Evolutionary conservation across 805 yeast species (phyloP), one percentile per base, ranked within the genome.

Genomic region (Yamadazyma takamatsuzukensis): DNA sequence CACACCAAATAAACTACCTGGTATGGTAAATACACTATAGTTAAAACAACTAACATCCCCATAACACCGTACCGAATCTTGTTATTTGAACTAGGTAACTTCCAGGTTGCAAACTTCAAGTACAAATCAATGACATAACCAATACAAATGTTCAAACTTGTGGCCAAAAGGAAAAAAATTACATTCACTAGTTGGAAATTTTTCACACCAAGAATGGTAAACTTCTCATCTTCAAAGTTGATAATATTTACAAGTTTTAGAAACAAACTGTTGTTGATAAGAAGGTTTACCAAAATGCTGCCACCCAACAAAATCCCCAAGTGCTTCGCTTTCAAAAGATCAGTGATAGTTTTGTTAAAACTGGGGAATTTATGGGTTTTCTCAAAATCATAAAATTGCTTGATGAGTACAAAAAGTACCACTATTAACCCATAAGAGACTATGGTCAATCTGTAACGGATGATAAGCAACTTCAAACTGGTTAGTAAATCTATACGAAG

Each of bases 371-470:
- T 52, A 6, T 46, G 46, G 3, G 48, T 43, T 21, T 56, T 40
- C 32, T 62, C 50, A 47, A 68, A 80, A 13, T 48, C 44, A 21
- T 47, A 46, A 32, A 82, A 61, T 52, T 89, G 97, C 14, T 76
- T 46, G 2, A 73, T 46, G 27, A 82, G 43, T 0, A 74, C 71
- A 12, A 76, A 36, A 0, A 76, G 56, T 1, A 80, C 68, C 12
- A 83, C 61, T 24, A 77, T 74, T 1, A 81, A 64, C 3, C 95
- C 88, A 33, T 83, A 70, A 1, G 88, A 70, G 4, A 84, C 80
- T 25, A 83, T 61, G 1, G 84, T 76, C 10, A 90, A 68, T 48
- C 98, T 70, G 55, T 83, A 90, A 35, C 95, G 68, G 44, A 88
- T 64, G 4, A 84, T 80, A 29, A 89, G 57, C 42, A 83, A 67